Base-by-base conservation (phyloP, 2,329 filamentous ascomycete genomes). In the Tolypocladium pustulatum region DNA sequence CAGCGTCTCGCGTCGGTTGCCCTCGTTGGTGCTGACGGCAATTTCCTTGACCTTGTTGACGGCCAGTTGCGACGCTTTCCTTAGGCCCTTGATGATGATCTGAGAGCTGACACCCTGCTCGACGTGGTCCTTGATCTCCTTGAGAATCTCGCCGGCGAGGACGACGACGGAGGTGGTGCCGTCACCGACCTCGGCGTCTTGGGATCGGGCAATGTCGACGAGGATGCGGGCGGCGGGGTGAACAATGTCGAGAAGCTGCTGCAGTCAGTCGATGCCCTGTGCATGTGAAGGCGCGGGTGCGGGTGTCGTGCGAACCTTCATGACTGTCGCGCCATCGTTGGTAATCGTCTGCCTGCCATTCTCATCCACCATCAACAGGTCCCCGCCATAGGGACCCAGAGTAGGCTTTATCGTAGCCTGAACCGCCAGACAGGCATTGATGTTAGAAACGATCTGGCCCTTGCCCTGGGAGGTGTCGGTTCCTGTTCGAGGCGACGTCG, bases 21-120 rank as follows among this genome's bases (percentile, higher is more conserved):
- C 84, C 72, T 96, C 91, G 65, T 85, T 83, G 58, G 91, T 92
- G 76, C 86, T 86, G 65, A 97, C 85, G 54, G 92, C 89, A 73
- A 99, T 96, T 78, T 99, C 94, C 83, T 95, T 96, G 74, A 99
- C 88, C 82, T 97, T 97, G 82, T 97, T 97, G 73, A 97, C 91
- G 22, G 94, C 93, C 85, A 97, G 90, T 65, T 82, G 79, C 56
- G 88, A 90, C 12, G 93, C 90, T 78, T 88, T 90, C 76, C 94
- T 84, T 72, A 99, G 78, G 61, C 91, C 93, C 82, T 97, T 99
- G 75, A 97, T 90, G 74, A 99, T 97, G 62, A 91, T 91, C 81
- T 97, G 94, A 71, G 92, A 90, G 82, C 92, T 97, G 68, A 97
- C 90, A 60, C 94, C 94, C 74, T 96, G 90, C 78, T 99, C 94